A percentile compares a stretch with the other conserved stretches of the same genome.
Conservation (phyloP, 2,329 filamentous ascomycete genomes). For the Colletotrichum karsti region DNA sequence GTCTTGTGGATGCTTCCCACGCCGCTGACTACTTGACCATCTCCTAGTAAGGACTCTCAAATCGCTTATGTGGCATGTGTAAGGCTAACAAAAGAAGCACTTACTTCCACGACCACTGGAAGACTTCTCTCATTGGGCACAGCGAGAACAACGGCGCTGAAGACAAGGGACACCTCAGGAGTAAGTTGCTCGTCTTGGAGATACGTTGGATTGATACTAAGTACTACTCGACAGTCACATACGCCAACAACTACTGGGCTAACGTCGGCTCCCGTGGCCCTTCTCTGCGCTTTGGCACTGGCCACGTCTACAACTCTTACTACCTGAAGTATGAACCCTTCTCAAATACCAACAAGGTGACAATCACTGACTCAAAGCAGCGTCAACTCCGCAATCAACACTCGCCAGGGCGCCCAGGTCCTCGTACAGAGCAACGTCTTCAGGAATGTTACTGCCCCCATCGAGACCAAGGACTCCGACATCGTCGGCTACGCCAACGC, state of each 20-base stretch:
- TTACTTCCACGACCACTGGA: slow-evolving; percentile 61
- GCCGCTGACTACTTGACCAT: slow-evolving; percentile 52
- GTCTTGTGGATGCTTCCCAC: slow-evolving; percentile 53
- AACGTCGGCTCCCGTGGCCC: slow-evolving; percentile 69
- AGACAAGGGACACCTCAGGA: slow-evolving; percentile 64
- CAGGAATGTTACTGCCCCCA: slow-evolving; percentile 34
- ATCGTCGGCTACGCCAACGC: slow-evolving; percentile 20
- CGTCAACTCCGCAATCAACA: slow-evolving; percentile 58
- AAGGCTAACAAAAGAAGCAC: slow-evolving; percentile 34
- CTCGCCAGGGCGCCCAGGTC: slow-evolving; percentile 59
- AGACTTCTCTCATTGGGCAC: slow-evolving; percentile 69
- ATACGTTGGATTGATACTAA: too few relatives aligned
- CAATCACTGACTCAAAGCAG: slow-evolving; percentile 24
- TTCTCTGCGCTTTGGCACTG: slow-evolving; percentile 69
- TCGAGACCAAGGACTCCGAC: slow-evolving; percentile 38
- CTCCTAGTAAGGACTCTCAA: slow-evolving; percentile 36
- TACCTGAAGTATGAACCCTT: slow-evolving; percentile 41
- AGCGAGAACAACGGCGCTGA: slow-evolving; percentile 65
- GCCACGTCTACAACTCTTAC: slow-evolving; percentile 55
- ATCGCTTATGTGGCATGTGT: too few relatives aligned
- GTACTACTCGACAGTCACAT: slow-evolving; percentile 50
- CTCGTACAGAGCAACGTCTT: slow-evolving; percentile 59
- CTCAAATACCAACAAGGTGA: too few relatives aligned
- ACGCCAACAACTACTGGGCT: slow-evolving; percentile 67
- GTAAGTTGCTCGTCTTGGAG: too few relatives aligned